Conservation (phyloP, 1,284 basidiomycete genomes). For the Xerocomus subilludens region DNA sequence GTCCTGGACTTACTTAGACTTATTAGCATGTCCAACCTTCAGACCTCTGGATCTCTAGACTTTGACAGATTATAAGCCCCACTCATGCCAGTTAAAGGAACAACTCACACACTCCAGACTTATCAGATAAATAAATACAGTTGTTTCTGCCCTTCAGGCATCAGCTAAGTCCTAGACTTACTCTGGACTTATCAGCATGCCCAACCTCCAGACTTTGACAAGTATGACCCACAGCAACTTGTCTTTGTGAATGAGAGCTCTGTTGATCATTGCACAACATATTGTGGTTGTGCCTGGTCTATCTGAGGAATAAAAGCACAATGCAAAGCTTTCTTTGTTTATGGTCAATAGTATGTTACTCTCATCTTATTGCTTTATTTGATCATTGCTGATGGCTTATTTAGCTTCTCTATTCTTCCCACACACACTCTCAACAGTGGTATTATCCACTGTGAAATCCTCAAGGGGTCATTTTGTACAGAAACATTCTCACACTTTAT, state of each 20-base stretch:
- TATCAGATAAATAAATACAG: too few relatives aligned
- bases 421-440: slow-evolving; percentile 2
- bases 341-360: not conserved
- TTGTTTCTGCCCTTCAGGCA: too few relatives aligned
- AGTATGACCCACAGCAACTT: slow-evolving; percentile 4
- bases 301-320: slow-evolving; percentile 17
- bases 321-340: slow-evolving; percentile 23
- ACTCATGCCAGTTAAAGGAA: too few relatives aligned
- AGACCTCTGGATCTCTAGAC: too few relatives aligned
- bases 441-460: slow-evolving; percentile 14
- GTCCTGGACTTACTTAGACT: too few relatives aligned
- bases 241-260: slow-evolving; percentile 25
- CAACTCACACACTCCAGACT: too few relatives aligned
- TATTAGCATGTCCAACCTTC: too few relatives aligned
- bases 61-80: too few relatives aligned
- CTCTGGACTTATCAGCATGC: too few relatives aligned
- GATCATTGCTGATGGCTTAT: not conserved
- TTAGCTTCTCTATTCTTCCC: slow-evolving; percentile 28
- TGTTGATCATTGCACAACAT: not conserved
- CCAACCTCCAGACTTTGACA: too few relatives aligned
- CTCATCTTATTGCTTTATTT: not conserved
- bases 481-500: slow-evolving; percentile 5
- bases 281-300: slow-evolving; percentile 15
- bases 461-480: slow-evolving; percentile 27
- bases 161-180: too few relatives aligned